Percentiles rank a stretch among this genome's conserved stretches.
Conservation (phyloP, 768 basidiomycete genomes). For the Artomyces pyxidatus region DNA sequence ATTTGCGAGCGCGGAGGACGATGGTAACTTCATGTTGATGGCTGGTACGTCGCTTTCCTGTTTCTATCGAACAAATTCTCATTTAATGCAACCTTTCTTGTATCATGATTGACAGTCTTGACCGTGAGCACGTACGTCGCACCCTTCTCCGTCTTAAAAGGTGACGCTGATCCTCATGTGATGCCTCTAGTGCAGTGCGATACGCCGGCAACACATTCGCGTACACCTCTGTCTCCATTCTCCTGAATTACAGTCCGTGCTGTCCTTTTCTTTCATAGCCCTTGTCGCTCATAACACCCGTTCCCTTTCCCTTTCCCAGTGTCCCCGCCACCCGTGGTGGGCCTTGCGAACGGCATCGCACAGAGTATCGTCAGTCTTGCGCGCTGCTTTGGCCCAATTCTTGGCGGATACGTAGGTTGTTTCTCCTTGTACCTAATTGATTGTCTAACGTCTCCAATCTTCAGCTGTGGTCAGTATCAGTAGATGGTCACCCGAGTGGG, state of each 20-base stretch:
- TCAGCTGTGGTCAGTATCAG: conserved; percentile 11
- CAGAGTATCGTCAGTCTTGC: conserved; percentile 94
- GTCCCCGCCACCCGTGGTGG: conserved; percentile 85
- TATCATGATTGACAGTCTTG: conserved; percentile 39
- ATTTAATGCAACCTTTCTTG: conserved; percentile 5
- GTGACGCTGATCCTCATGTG: not conserved
- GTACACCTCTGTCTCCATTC: conserved; percentile 85
- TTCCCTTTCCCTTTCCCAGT: conserved; percentile 36
- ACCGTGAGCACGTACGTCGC: conserved; percentile 71
- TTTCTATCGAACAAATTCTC: conserved; percentile 8
- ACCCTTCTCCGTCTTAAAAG: no score
- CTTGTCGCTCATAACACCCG: not conserved
- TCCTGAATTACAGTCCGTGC: conserved; percentile 72
- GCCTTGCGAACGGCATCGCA: conserved; percentile 90
- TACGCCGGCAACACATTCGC: conserved; percentile 85
- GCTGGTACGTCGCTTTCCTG: conserved; percentile 40
- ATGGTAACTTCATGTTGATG: conserved; percentile 79
- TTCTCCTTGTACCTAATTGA: not conserved
- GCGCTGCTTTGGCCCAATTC: conserved; percentile 80
- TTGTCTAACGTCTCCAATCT: not conserved
- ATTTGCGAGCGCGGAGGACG: conserved; percentile 60
- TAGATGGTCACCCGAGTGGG: conserved; percentile 5
- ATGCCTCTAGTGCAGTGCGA: conserved; percentile 56
- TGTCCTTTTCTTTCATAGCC: not conserved
- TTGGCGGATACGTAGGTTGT: conserved; percentile 69